A percentile compares a stretch with the other conserved stretches of the same genome.
phyloP scores from a whole-genome alignment of 2,329 filamentous ascomycete genomes.

The Penicillium sp. region DNA sequence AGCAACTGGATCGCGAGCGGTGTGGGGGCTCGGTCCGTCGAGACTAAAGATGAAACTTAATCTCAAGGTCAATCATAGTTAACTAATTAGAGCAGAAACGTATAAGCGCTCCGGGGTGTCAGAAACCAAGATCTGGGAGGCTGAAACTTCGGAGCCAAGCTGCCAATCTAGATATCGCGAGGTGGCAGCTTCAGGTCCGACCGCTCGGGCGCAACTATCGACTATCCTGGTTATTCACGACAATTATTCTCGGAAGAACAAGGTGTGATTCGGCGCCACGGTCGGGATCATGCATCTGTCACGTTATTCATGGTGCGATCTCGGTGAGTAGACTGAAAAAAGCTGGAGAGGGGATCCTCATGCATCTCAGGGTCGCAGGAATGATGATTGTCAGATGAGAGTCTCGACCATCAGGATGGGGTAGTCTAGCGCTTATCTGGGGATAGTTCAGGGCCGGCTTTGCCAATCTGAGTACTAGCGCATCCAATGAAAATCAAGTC shows the following conservation, averaged over 20 bases:
- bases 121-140: slow-evolving; percentile 15
- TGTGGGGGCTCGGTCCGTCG: slow-evolving; percentile 1
- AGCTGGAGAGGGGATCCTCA: not conserved
- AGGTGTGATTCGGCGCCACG: slow-evolving; percentile 12
- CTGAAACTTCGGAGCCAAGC: slow-evolving; percentile 15
- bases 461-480: slow-evolving; percentile 3
- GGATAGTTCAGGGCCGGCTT: slow-evolving; percentile 1
- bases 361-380: not conserved
- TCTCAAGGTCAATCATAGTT: not conserved
- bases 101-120: slow-evolving; percentile 3
- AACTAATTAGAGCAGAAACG: not conserved
- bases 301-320: slow-evolving; percentile 3
- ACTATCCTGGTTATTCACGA: slow-evolving; percentile 9
- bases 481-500: not conserved
- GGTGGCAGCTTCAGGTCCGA: slow-evolving; percentile 8
- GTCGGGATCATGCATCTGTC: not conserved
- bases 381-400: not conserved
- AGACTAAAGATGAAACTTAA: not conserved
- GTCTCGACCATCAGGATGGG: slow-evolving; percentile 3
- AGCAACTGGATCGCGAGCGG: slow-evolving; percentile 6
- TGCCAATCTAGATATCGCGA: slow-evolving; percentile 7
- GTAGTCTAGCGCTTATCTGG: not conserved
- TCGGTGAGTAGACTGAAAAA: slow-evolving; percentile 1
- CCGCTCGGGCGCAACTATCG: slow-evolving; percentile 16
- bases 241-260: slow-evolving; percentile 1